Evolutionary conservation across 306 rosid genomes (phyloP).

Genomic region (Fragaria vesca): DNA sequence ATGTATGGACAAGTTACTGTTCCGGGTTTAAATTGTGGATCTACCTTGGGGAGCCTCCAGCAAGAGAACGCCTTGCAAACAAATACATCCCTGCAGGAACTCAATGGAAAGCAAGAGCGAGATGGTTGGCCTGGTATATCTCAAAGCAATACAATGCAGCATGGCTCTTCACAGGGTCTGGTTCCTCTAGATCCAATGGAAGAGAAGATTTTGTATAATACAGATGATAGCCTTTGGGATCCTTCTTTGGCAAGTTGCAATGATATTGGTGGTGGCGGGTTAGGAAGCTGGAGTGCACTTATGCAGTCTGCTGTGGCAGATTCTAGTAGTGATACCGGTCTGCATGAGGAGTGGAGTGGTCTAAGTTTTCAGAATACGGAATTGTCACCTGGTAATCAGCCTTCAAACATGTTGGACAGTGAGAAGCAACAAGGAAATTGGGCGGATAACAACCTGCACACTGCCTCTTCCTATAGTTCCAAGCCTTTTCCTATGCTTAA

Average conservation of each 20-base stretch:
- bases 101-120: slow-evolving; percentile 35
- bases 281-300: slow-evolving; percentile 64
- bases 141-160: slow-evolving; percentile 37
- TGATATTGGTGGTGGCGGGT: slow-evolving; percentile 40
- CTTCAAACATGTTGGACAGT: slow-evolving; percentile 44
- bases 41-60: slow-evolving; percentile 35
- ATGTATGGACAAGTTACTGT: slow-evolving; percentile 36
- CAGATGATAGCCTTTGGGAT: slow-evolving; percentile 47
- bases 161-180: slow-evolving; percentile 35
- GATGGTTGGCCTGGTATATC: slow-evolving; percentile 41
- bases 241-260: slow-evolving; percentile 30
- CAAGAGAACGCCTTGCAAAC: slow-evolving; percentile 33
- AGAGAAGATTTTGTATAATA: slow-evolving; percentile 50
- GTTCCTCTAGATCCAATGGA: slow-evolving; percentile 60
- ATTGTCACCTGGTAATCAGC: slow-evolving; percentile 49
- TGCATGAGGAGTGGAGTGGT: slow-evolving; percentile 68
- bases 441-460: slow-evolving; percentile 48
- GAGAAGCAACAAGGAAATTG: slow-evolving; percentile 49
- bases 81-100: slow-evolving; percentile 29
- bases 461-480: slow-evolving; percentile 45
- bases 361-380: slow-evolving; percentile 58
- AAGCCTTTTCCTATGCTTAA: slow-evolving; percentile 37
- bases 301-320: slow-evolving; percentile 70
- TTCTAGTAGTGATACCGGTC: slow-evolving; percentile 60
- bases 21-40: slow-evolving; percentile 35